phyloP scores from a whole-genome alignment of 2,329 filamentous ascomycete genomes.

The Penicillium sp. region DNA sequence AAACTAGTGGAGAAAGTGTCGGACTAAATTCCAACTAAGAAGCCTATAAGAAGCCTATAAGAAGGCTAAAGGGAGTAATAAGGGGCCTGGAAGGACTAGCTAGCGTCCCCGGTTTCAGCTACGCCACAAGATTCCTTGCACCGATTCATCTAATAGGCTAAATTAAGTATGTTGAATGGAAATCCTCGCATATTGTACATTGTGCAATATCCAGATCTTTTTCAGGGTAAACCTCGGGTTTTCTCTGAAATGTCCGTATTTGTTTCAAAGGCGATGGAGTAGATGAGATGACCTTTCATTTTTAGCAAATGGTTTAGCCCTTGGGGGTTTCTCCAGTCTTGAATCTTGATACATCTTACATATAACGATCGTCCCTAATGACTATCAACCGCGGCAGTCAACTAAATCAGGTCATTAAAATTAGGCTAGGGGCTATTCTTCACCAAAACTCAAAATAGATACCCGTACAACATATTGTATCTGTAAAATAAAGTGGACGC shows the following conservation, averaged over 20 bases:
- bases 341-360: neutral
- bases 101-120: conserved; percentile 17
- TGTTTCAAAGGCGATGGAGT: neutral
- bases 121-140: conserved; percentile 13
- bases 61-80: neutral
- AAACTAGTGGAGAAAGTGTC: neutral
- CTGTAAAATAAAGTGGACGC: neutral
- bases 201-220: neutral
- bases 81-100: neutral
- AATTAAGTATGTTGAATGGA: neutral
- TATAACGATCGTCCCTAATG: neutral
- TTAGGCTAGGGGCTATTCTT: neutral
- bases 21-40: neutral
- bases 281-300: neutral
- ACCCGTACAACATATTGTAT: neutral
- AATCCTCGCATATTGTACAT: neutral
- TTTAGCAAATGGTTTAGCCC: too few relatives aligned
- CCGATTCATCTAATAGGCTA: neutral
- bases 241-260: neutral
- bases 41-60: neutral
- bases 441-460: neutral
- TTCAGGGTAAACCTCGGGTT: neutral
- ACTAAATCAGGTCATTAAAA: neutral
- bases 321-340: neutral
- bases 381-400: neutral